These are phyloP conservation scores for Penicillium sp. DNA, from an alignment of 2,329 filamentous ascomycete species.

Conservation along the genomic window DNA sequence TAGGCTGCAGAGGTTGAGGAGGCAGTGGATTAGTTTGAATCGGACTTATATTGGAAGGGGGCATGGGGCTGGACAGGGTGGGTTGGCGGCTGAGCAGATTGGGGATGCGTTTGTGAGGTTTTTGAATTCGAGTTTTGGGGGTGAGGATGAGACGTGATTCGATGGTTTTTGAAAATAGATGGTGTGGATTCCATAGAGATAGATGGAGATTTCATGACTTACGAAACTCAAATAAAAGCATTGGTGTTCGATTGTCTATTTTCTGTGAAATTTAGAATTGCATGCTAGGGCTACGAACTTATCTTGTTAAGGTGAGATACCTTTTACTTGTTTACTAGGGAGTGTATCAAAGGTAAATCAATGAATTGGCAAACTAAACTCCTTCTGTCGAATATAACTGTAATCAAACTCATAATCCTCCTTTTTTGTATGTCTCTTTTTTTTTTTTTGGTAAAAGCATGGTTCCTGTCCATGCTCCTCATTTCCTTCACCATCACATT, in stretches of 20 bases:
- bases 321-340: not conserved
- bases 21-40: constrained; percentile 50
- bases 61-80: constrained; percentile 35
- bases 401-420: not conserved
- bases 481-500: not conserved
- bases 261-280: not conserved
- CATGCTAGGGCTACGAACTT: no score
- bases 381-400: constrained; percentile 1
- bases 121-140: constrained; percentile 46
- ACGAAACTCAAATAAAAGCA: not conserved
- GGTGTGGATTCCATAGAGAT: not conserved
- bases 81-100: constrained; percentile 36
- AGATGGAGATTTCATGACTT: constrained; percentile 7
- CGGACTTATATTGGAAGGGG: constrained; percentile 39
- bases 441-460: not conserved
- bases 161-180: not conserved
- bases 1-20: constrained; percentile 43
- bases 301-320: no score
- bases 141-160: constrained; percentile 9
- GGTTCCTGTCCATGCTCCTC: not conserved
- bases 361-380: not conserved
- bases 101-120: constrained; percentile 48
- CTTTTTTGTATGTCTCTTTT: not conserved
- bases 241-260: not conserved
- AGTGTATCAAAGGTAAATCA: not conserved